Evolutionary conservation across 1,139 yeast species (phyloP).

Genomic region (Zygosaccharomyces pseudobailii): DNA sequence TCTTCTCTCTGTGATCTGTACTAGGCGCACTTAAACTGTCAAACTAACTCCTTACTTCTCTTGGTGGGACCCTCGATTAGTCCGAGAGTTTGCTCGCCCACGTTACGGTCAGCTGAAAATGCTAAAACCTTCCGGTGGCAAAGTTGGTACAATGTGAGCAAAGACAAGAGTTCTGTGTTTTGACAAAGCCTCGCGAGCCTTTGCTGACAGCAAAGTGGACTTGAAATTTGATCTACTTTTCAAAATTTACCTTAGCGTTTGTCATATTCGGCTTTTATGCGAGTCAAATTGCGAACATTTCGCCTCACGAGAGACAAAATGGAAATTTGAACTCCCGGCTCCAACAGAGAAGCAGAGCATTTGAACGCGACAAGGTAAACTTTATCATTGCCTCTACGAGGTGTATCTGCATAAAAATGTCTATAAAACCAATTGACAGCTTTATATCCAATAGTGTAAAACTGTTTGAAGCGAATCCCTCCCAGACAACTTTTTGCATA

Average conservation of each 20-base stretch:
- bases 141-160: neutral
- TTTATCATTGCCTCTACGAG: neutral
- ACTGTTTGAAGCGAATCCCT: conserved; percentile 47
- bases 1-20: neutral
- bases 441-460: conserved; percentile 46
- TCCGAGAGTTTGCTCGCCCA: neutral
- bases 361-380: neutral
- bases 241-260: neutral
- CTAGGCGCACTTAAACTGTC: neutral
- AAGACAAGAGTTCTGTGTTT: neutral
- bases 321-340: neutral
- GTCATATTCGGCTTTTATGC: neutral
- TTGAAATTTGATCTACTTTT: neutral
- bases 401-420: conserved; percentile 11
- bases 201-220: neutral
- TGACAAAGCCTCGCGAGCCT: neutral
- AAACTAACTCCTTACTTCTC: neutral
- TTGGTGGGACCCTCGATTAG: neutral
- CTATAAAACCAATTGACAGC: conserved; percentile 43
- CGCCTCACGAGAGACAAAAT: neutral
- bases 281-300: neutral
- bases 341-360: neutral
- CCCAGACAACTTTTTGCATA: conserved; percentile 44
- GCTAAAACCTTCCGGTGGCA: neutral
- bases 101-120: neutral